phyloP scores from a whole-genome alignment of 129 eudicot species.

The Sambucus nigra region DNA sequence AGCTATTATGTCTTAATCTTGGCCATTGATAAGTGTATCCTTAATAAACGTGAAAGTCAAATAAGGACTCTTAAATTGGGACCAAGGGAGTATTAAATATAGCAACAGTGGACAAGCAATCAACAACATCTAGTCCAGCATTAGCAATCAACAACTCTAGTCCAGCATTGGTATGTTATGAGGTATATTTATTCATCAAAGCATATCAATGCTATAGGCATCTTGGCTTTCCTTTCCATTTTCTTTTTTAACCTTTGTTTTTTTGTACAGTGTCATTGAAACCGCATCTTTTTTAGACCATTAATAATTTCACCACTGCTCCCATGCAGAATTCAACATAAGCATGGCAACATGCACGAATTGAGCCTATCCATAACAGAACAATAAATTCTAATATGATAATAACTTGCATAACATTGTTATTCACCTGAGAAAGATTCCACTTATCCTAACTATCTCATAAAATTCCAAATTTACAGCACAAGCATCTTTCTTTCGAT shows the following conservation, averaged over 20 bases:
- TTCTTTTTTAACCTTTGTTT: background rate
- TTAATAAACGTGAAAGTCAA: too few species aligned
- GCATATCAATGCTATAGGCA: background rate
- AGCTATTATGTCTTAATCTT: too few species aligned
- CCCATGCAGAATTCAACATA: background rate
- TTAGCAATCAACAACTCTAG: background rate
- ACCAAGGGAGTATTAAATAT: too few species aligned
- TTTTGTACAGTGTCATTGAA: too few species aligned
- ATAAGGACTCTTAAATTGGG: too few species aligned
- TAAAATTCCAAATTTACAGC: too few species aligned
- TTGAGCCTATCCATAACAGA: background rate
- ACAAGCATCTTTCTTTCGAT: background rate
- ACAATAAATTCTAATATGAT: background rate
- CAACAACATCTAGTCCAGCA: background rate
- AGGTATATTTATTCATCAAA: too few species aligned
- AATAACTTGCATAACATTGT: background rate
- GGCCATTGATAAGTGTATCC: too few species aligned
- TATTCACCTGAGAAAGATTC: too few species aligned
- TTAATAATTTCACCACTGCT: background rate
- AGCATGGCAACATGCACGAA: background rate
- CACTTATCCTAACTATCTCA: too few species aligned
- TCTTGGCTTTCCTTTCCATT: background rate
- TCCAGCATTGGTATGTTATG: too few species aligned
- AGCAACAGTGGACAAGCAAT: too few species aligned
- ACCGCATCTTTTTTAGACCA: background rate